Evolutionary conservation across 179 eudicot genomes (phyloP).

Genomic region (Vitellaria paradoxa): DNA sequence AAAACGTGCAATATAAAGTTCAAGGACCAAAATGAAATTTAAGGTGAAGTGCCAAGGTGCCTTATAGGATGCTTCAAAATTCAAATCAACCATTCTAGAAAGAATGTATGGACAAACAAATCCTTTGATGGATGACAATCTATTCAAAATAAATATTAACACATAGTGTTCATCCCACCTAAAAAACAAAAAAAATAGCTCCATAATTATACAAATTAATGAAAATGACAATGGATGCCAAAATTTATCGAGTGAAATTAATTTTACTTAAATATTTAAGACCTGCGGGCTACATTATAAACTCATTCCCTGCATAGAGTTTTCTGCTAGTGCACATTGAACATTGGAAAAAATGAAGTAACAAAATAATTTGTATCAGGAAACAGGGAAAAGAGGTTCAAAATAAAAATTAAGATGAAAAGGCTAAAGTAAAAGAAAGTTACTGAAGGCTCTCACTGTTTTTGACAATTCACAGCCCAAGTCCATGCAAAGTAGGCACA

Average conservation of each 20-base stretch:
- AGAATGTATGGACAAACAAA: no score
- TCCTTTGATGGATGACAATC: no score
- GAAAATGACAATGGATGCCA: background rate
- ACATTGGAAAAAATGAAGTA: background rate
- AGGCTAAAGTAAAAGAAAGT: background rate
- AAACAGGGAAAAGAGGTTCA: background rate
- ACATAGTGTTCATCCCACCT: no score
- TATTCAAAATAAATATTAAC: no score
- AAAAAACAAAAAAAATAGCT: background rate
- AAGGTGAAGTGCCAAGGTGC: no score
- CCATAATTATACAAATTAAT: no score
- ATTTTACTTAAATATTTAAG: background rate
- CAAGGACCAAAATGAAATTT: no score
- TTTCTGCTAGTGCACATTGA: background rate
- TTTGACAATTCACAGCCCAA: constrained; percentile 17
- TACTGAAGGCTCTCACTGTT: constrained; percentile 8
- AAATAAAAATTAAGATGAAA: background rate
- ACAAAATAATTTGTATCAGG: background rate
- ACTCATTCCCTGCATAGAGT: background rate
- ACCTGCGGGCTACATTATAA: background rate
- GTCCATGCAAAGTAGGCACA: constrained; percentile 20
- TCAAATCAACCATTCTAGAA: no score
- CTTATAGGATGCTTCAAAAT: no score
- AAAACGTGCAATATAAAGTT: no score
- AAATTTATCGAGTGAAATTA: background rate